phyloP scores from a whole-genome alignment of 2,329 filamentous ascomycete genomes.

The Cercospora sesami region DNA sequence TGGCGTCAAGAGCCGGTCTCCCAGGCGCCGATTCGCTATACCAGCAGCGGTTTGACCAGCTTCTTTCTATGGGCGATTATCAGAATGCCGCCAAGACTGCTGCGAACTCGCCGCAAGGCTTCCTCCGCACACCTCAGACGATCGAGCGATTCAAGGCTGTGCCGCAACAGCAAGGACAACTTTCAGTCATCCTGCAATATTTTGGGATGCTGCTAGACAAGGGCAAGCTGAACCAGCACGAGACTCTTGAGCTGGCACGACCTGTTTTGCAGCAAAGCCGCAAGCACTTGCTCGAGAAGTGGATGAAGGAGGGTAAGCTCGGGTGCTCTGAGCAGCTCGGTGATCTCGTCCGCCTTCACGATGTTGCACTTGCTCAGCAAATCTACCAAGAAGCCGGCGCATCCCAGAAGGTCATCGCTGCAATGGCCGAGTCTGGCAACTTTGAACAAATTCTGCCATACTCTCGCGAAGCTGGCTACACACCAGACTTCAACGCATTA shows the following conservation, averaged over 20 bases:
- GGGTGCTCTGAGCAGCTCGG: constrained; percentile 95
- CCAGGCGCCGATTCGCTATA: constrained; percentile 94
- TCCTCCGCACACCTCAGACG: constrained; percentile 89
- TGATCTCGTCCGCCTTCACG: constrained; percentile 87
- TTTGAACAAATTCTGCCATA: constrained; percentile 97
- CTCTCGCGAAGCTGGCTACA: constrained; percentile 78
- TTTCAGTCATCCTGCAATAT: constrained; percentile 94
- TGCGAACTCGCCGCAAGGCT: constrained; percentile 92
- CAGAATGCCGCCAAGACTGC: constrained; percentile 91
- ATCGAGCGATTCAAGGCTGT: constrained; percentile 94
- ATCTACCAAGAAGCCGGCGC: constrained; percentile 92
- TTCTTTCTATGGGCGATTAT: constrained; percentile 78
- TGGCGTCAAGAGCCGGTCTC: constrained; percentile 89
- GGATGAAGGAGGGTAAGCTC: constrained; percentile 94
- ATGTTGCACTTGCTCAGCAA: constrained; percentile 79
- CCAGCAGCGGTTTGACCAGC: constrained; percentile 85
- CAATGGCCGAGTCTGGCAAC: constrained; percentile 91
- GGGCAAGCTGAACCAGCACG: constrained; percentile 85
- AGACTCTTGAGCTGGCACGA: constrained; percentile 89
- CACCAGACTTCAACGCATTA: constrained; percentile 91
- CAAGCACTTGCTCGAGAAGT: constrained; percentile 96
- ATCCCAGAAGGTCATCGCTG: constrained; percentile 90
- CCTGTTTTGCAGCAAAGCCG: constrained; percentile 91
- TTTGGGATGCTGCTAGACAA: constrained; percentile 97
- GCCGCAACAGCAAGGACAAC: constrained; percentile 76